Conservation (phyloP, 768 basidiomycete genomes). For the Omphalotus guepiniiformis region DNA sequence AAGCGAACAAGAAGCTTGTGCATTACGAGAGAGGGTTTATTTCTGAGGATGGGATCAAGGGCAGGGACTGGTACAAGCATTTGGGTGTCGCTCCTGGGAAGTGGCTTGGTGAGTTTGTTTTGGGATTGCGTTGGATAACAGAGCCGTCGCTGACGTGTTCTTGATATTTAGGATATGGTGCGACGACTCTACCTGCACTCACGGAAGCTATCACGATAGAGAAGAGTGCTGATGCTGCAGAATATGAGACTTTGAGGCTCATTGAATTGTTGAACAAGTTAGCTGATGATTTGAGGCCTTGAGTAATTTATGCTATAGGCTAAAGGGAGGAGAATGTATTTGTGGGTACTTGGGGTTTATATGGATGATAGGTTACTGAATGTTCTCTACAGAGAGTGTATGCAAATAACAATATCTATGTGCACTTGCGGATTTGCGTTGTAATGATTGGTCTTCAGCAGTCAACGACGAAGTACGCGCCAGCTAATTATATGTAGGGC, state of each 20-base stretch:
- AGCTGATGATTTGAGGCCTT: conserved; percentile 22
- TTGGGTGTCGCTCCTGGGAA: conserved; percentile 9
- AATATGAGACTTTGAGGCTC: conserved; percentile 58
- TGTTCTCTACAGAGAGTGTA: too few relatives aligned
- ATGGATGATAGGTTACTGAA: too few relatives aligned
- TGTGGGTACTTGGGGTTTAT: too few relatives aligned
- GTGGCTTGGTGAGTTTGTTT: conserved; percentile 4
- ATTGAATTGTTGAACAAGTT: conserved; percentile 48
- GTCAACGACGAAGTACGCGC: too few relatives aligned
- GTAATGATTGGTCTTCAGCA: too few relatives aligned
- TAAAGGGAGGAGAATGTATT: too few relatives aligned
- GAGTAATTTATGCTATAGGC: too few relatives aligned
- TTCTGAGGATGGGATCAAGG: conserved; percentile 68
- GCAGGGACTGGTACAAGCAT: conserved; percentile 68
- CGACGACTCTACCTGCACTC: conserved; percentile 78
- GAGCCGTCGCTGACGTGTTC: background rate
- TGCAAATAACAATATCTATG: too few relatives aligned
- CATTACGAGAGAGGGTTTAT: conserved; percentile 81
- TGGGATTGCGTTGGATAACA: background rate
- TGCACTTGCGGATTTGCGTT: too few relatives aligned
- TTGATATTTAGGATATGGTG: conserved; percentile 60
- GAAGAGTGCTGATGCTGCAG: conserved; percentile 53
- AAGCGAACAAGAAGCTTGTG: conserved; percentile 61
- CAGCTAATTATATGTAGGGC: too few relatives aligned
- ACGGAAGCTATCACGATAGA: conserved; percentile 76